Conservation (phyloP, 2,329 filamentous ascomycete genomes). For the Botryotinia calthae region DNA sequence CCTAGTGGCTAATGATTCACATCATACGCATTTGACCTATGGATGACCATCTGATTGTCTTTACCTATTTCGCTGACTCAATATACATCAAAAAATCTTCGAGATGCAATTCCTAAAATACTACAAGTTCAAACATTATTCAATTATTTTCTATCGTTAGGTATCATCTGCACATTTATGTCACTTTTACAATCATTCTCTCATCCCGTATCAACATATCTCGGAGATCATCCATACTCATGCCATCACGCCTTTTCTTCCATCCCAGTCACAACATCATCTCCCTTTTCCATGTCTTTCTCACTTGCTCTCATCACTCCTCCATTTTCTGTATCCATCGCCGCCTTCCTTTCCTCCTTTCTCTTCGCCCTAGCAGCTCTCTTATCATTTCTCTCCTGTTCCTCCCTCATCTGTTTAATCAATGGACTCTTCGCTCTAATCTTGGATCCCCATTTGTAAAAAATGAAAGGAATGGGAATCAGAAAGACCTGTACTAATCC, state of each 20-base stretch:
- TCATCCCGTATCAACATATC: not conserved
- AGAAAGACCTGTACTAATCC: constrained; percentile 70
- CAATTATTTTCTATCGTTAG: not conserved
- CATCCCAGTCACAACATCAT: not conserved
- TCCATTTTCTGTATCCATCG: constrained; percentile 18
- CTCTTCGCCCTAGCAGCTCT: constrained; percentile 27
- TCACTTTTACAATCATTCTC: not conserved
- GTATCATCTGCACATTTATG: not conserved
- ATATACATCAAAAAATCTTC: not conserved
- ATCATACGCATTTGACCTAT: not conserved
- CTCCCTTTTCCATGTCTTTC: constrained; percentile 16
- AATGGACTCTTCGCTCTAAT: constrained; percentile 53
- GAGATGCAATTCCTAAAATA: not conserved
- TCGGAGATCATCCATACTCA: not conserved
- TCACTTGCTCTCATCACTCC: constrained; percentile 1
- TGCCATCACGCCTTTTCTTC: constrained; percentile 9
- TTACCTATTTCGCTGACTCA: not conserved
- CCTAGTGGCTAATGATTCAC: not conserved
- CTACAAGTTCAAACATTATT: not conserved
- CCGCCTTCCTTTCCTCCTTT: constrained; percentile 21
- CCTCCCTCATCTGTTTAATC: constrained; percentile 40
- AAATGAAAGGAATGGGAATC: constrained; percentile 77
- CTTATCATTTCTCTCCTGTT: constrained; percentile 34
- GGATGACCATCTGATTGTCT: not conserved
- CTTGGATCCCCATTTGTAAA: constrained; percentile 61